Evolutionary conservation across 2,329 filamentous ascomycete species (phyloP).

Genomic region (Eutypella sp.): DNA sequence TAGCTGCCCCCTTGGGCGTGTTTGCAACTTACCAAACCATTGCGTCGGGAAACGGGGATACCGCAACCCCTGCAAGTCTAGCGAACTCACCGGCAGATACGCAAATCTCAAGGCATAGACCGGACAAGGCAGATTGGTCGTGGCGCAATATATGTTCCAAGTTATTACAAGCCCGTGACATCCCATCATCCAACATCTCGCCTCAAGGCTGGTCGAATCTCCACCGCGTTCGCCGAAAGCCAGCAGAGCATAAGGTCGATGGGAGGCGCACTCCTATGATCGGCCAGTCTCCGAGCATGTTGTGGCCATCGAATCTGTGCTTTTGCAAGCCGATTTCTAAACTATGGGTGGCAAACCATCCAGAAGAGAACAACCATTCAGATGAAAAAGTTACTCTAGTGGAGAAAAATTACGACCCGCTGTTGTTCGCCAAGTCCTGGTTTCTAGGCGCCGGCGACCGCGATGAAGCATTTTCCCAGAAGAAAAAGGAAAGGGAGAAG

Average conservation of each 20-base stretch:
- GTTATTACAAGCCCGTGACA: slow-evolving; percentile 45
- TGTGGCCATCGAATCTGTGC: slow-evolving; percentile 51
- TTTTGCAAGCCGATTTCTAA: slow-evolving; percentile 45
- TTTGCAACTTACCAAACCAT: slow-evolving; percentile 38
- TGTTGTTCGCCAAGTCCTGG: slow-evolving; percentile 46
- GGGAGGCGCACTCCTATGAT: slow-evolving; percentile 33
- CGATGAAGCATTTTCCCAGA: slow-evolving; percentile 42
- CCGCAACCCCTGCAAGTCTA: slow-evolving; percentile 30
- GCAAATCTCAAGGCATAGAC: slow-evolving; percentile 39
- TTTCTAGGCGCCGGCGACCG: slow-evolving; percentile 39
- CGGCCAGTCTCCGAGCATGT: slow-evolving; percentile 36
- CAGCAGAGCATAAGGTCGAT: slow-evolving; percentile 37
- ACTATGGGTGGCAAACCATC: slow-evolving; percentile 32
- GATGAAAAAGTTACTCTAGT: slow-evolving; percentile 30
- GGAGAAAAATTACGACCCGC: slow-evolving; percentile 43
- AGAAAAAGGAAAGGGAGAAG: slow-evolving; percentile 50
- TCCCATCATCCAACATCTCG: slow-evolving; percentile 38
- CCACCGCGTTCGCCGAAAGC: slow-evolving; percentile 41
- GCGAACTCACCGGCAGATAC: slow-evolving; percentile 48
- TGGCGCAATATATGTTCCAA: slow-evolving; percentile 49
- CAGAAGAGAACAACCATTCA: no score
- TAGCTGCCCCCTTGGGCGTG: slow-evolving; percentile 51
- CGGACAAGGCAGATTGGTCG: slow-evolving; percentile 36
- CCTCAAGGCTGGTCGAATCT: slow-evolving; percentile 45
- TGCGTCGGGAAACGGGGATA: slow-evolving; percentile 25